A percentile compares a stretch with the other conserved stretches of the same genome.
phyloP scores from a whole-genome alignment of 1,284 basidiomycete genomes.

The Irpex sp. region DNA sequence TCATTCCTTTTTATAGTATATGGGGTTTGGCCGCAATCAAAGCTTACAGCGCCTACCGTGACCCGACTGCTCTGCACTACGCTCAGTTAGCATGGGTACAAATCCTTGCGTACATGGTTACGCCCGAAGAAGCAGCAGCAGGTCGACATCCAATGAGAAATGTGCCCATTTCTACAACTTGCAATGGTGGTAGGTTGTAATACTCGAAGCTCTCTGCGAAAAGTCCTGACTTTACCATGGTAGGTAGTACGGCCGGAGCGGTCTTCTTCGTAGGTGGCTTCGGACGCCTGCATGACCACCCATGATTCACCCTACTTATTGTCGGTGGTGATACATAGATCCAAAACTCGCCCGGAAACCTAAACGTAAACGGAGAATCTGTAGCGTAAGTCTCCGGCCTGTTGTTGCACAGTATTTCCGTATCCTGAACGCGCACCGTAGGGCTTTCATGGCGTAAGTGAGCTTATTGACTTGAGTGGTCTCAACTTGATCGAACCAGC shows the following conservation, averaged over 20 bases:
- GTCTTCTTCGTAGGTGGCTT: background rate
- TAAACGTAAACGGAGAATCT: background rate
- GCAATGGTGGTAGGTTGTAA: background rate
- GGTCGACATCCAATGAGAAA: background rate
- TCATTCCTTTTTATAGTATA: background rate
- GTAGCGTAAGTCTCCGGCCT: background rate
- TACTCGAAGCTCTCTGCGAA: background rate
- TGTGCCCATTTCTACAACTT: background rate
- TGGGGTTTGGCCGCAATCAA: conserved; percentile 2
- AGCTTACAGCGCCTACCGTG: background rate
- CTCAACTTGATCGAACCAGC: background rate
- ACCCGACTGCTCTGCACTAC: background rate
- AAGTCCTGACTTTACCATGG: background rate
- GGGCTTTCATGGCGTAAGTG: background rate
- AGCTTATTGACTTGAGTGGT: background rate
- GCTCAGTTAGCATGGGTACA: background rate
- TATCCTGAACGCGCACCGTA: background rate
- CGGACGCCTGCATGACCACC: background rate
- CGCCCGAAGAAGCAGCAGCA: background rate
- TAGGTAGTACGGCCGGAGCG: background rate
- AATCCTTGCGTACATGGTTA: background rate
- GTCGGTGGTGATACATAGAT: background rate
- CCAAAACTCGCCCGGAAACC: background rate
- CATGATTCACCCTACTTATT: background rate
- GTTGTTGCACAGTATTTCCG: background rate